Percentiles rank a stretch among this genome's conserved stretches.
phyloP scores from a whole-genome alignment of 352 stramenopile genomes.

The Peronospora belbahrii region DNA sequence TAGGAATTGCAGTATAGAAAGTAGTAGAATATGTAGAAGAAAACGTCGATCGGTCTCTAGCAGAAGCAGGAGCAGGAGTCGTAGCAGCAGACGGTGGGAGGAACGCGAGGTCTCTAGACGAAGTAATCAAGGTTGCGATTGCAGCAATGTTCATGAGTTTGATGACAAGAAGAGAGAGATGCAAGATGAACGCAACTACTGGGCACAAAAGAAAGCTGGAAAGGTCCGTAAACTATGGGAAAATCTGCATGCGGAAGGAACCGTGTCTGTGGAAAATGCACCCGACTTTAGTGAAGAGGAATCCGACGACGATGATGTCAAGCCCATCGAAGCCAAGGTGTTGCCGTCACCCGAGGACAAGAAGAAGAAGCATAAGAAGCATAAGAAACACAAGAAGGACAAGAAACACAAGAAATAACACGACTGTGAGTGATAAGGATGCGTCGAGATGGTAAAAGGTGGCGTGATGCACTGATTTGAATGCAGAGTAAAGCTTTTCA shows the following conservation, averaged over 20 bases:
- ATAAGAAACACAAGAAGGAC: slow-evolving; percentile 27
- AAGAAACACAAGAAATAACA: slow-evolving; percentile 1
- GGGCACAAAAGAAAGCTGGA: slow-evolving; percentile 49
- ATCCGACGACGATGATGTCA: slow-evolving; percentile 37
- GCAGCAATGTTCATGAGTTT: neutral
- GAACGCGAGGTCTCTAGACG: slow-evolving; percentile 12
- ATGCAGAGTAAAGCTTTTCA: slow-evolving; percentile 12
- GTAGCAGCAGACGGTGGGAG: neutral
- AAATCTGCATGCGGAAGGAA: slow-evolving; percentile 29
- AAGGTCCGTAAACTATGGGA: slow-evolving; percentile 50
- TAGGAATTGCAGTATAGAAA: slow-evolving; percentile 14
- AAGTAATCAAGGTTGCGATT: slow-evolving; percentile 13
- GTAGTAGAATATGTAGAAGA: neutral
- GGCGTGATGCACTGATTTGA: neutral
- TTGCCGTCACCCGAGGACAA: neutral
- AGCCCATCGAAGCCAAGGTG: slow-evolving; percentile 4
- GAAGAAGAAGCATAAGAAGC: slow-evolving; percentile 23
- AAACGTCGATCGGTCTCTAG: slow-evolving; percentile 7
- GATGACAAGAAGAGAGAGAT: slow-evolving; percentile 1
- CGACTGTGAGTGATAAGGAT: slow-evolving; percentile 16
- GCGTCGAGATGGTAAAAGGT: slow-evolving; percentile 10
- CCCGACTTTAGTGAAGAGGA: slow-evolving; percentile 39
- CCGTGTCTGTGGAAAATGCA: slow-evolving; percentile 43
- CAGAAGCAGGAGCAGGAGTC: slow-evolving; percentile 12
- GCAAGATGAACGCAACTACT: slow-evolving; percentile 39